Conservation (phyloP, 257 asterid genomes). For the Cynanchum wilfordii region DNA sequence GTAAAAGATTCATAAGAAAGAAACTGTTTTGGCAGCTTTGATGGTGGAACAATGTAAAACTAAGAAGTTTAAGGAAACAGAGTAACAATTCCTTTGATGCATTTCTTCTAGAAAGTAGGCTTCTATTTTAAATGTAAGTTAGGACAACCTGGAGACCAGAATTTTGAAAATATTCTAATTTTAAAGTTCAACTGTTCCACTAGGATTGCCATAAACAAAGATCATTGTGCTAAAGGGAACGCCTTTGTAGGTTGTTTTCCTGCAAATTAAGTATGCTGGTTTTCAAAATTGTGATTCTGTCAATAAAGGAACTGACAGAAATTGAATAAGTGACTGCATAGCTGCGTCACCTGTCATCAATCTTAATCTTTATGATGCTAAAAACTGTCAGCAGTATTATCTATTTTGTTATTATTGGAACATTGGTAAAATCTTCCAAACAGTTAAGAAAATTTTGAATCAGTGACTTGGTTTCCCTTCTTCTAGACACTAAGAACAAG, state of each 20-base stretch:
- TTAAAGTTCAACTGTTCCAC: neutral
- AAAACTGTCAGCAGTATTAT: neutral
- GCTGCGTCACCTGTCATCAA: neutral
- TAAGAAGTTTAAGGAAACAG: neutral
- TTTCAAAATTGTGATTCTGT: neutral
- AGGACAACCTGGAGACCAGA: neutral
- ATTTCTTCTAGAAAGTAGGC: neutral
- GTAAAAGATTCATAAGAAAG: neutral
- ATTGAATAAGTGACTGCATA: neutral
- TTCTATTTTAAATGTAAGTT: neutral
- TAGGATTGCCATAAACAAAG: neutral
- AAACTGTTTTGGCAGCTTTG: neutral
- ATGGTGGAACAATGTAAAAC: neutral
- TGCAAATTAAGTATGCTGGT: neutral
- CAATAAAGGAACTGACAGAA: neutral
- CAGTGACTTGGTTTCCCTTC: neutral
- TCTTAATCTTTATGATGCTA: neutral
- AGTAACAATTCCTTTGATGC: neutral
- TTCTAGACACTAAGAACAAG: neutral
- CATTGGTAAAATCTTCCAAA: neutral
- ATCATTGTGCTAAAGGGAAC: neutral
- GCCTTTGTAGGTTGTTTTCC: neutral
- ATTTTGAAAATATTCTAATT: neutral
- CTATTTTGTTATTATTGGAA: neutral
- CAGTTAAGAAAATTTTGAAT: neutral